These are phyloP conservation scores for Cladosporium austrohemisphaericum DNA, from an alignment of 2,329 filamentous ascomycete species.

Conservation along the genomic window DNA sequence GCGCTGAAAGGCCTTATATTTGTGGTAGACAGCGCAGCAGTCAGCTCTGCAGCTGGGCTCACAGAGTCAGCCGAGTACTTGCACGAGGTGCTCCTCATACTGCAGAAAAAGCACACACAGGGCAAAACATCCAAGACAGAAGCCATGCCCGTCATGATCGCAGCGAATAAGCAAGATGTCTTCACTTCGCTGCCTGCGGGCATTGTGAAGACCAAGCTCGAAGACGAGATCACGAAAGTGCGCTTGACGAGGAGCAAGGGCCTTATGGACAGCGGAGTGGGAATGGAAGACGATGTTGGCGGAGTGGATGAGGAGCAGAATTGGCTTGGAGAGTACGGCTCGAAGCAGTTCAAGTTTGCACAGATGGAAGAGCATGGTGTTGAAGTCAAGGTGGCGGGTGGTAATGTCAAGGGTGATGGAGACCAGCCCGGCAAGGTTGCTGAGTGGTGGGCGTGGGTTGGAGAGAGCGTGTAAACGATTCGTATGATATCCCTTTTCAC, in stretches of 20 bases:
- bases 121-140: conserved; percentile 55
- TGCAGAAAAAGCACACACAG: conserved; percentile 69
- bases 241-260: conserved; percentile 74
- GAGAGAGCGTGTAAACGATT: conserved; percentile 36
- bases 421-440: conserved; percentile 67
- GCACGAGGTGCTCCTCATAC: conserved; percentile 77
- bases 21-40: conserved; percentile 68
- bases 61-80: conserved; percentile 77
- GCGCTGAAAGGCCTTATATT: conserved; percentile 74
- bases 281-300: conserved; percentile 54
- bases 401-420: conserved; percentile 63
- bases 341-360: conserved; percentile 71
- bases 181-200: conserved; percentile 84
- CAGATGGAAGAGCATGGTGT: conserved; percentile 82
- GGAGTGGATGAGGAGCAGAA: conserved; percentile 68
- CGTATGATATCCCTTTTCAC: neutral
- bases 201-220: conserved; percentile 70
- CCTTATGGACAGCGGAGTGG: conserved; percentile 76
- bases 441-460: conserved; percentile 91
- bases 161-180: conserved; percentile 92
- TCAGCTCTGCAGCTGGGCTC: conserved; percentile 47
- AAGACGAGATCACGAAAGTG: conserved; percentile 76
- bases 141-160: conserved; percentile 72
- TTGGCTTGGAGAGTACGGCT: conserved; percentile 78
- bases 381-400: conserved; percentile 71